Percentiles rank a stretch among this genome's conserved stretches.
phyloP scores from a whole-genome alignment of 2,329 filamentous ascomycete genomes.

The Cryphonectria radicalis region DNA sequence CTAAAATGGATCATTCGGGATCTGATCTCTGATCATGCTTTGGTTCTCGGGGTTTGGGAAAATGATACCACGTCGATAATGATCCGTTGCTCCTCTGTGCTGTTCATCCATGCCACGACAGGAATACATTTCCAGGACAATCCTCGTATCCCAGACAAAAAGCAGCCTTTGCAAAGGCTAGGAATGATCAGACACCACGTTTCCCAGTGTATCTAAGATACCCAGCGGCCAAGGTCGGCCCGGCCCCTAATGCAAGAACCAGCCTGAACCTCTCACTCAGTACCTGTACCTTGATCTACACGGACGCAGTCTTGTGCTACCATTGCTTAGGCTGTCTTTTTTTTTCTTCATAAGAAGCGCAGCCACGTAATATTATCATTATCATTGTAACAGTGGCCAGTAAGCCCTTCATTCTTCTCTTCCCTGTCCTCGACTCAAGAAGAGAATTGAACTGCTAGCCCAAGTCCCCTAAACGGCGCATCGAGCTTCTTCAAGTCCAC shows the following conservation, averaged over 20 bases:
- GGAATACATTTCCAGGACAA: background rate
- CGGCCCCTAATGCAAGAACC: background rate
- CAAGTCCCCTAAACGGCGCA: constrained; percentile 76
- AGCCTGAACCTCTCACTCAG: background rate
- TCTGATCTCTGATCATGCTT: constrained; percentile 24
- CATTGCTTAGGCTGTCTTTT: background rate
- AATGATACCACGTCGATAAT: constrained; percentile 31
- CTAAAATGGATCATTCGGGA: constrained; percentile 29
- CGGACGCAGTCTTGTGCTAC: background rate
- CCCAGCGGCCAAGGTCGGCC: background rate
- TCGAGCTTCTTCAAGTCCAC: constrained; percentile 79
- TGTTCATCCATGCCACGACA: constrained; percentile 12
- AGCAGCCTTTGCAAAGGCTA: background rate
- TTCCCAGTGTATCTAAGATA: background rate
- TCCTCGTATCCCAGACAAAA: background rate
- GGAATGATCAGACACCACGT: background rate
- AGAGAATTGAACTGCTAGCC: constrained; percentile 82
- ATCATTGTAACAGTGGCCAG: background rate
- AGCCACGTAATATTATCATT: background rate
- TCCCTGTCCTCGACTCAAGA: constrained; percentile 54
- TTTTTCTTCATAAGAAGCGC: background rate
- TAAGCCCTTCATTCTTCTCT: background rate
- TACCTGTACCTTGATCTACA: background rate
- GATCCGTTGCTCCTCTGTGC: constrained; percentile 16
- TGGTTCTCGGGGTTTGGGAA: constrained; percentile 29